Evolutionary conservation across 129 eudicot genomes (phyloP).

Genomic region (Rutidosis leptorrhynchoides): DNA sequence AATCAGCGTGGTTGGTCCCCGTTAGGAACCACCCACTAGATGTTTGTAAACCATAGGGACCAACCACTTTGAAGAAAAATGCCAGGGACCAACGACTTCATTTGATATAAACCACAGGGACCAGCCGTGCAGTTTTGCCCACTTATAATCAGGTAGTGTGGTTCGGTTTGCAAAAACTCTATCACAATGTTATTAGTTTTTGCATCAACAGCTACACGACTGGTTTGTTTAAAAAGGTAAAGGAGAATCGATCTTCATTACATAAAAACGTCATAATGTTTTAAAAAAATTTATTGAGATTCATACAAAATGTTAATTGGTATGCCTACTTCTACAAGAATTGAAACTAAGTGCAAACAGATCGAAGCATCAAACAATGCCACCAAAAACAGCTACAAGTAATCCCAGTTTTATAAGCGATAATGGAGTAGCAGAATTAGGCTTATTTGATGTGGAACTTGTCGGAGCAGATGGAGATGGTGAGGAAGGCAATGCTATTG

Average conservation of each 20-base stretch:
- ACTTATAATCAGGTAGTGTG: no score
- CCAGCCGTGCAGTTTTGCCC: no score
- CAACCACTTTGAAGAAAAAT: no score
- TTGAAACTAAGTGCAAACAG: constrained; percentile 1
- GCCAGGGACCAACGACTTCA: no score
- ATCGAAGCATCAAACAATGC: constrained; percentile 24
- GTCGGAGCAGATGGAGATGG: constrained; percentile 38
- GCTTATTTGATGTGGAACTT: constrained; percentile 16
- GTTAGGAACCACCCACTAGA: no score
- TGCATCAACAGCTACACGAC: not conserved
- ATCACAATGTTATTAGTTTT: constrained; percentile 12
- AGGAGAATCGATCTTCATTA: constrained; percentile 8
- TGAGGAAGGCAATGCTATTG: constrained; percentile 34
- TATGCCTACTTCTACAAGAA: constrained; percentile 24
- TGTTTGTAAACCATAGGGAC: no score
- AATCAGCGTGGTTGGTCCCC: no score
- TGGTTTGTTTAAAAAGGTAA: not conserved
- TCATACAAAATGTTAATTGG: constrained; percentile 8
- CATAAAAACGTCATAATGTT: not conserved
- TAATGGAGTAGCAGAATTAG: constrained; percentile 30
- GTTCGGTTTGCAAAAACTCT: constrained; percentile 1
- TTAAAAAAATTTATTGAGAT: constrained; percentile 13
- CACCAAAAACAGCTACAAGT: constrained; percentile 19
- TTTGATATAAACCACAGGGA: no score
- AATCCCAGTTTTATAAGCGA: constrained; percentile 25